These are phyloP conservation scores for Forsythia suspensa DNA, from an alignment of 257 asterid genomes.

Conservation along the genomic window DNA sequence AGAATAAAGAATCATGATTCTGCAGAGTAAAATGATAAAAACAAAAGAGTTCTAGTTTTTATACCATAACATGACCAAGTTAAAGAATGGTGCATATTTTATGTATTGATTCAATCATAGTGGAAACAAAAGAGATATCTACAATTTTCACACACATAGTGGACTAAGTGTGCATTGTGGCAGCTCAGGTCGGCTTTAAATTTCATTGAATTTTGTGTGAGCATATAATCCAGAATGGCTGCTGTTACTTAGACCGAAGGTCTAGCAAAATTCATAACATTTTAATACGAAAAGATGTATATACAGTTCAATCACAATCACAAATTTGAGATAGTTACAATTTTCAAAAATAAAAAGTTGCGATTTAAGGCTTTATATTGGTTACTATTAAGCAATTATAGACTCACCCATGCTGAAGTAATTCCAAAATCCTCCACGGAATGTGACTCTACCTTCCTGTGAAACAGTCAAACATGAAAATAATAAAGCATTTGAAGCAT, in stretches of 20 bases:
- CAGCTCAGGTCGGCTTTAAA: not conserved
- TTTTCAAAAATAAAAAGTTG: too few relatives aligned
- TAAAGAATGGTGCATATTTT: not conserved
- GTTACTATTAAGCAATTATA: conserved; percentile 1
- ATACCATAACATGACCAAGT: too few relatives aligned
- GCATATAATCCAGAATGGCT: not conserved
- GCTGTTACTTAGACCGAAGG: not conserved
- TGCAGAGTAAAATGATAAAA: not conserved
- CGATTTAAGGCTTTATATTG: not conserved
- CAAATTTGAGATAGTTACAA: not conserved
- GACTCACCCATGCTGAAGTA: conserved; percentile 60
- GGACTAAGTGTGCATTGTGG: not conserved
- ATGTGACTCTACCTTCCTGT: conserved; percentile 49
- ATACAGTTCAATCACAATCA: not conserved
- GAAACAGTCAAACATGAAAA: not conserved
- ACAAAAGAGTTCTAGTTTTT: too few relatives aligned
- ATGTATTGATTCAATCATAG: too few relatives aligned
- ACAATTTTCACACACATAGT: too few relatives aligned
- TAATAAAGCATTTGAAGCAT: not conserved
- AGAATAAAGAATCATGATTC: not conserved
- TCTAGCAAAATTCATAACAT: not conserved
- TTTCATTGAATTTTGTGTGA: not conserved
- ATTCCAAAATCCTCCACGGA: conserved; percentile 62
- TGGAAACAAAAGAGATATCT: not conserved
- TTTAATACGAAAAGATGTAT: not conserved